Percentiles rank a stretch among this genome's conserved stretches.
These are phyloP conservation scores for Lichtheimia hyalospora DNA, from an alignment of 371 early-diverging fungal genomes.

Conservation along the genomic window DNA sequence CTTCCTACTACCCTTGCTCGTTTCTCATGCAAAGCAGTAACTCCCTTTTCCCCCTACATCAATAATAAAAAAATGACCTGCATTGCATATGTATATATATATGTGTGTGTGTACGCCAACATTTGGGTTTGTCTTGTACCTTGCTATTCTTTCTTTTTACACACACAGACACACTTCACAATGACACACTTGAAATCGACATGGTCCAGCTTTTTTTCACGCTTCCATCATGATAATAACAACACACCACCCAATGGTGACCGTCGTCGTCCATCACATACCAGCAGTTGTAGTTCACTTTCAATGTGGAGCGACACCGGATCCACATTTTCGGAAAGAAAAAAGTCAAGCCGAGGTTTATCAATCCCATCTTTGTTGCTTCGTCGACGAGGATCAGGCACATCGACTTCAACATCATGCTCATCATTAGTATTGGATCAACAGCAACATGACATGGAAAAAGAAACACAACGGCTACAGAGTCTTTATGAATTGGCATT, in stretches of 20 bases:
- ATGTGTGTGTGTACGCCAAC: background rate
- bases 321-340: slow-evolving; percentile 2
- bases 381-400: slow-evolving; percentile 5
- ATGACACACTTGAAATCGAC: background rate
- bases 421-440: slow-evolving; percentile 4
- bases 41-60: too few relatives aligned
- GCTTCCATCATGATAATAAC: slow-evolving; percentile 1
- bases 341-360: background rate
- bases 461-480: slow-evolving; percentile 10
- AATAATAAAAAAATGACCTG: too few relatives aligned
- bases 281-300: slow-evolving; percentile 5
- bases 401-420: slow-evolving; percentile 5
- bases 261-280: slow-evolving; percentile 8
- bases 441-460: slow-evolving; percentile 1
- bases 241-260: background rate
- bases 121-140: background rate
- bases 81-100: background rate
- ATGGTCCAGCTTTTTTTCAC: slow-evolving; percentile 6
- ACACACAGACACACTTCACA: too few relatives aligned
- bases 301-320: slow-evolving; percentile 5
- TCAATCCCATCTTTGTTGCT: background rate
- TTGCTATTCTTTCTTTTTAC: background rate
- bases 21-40: too few relatives aligned
- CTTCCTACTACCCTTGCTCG: too few relatives aligned
- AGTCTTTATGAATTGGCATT: slow-evolving; percentile 16